Evolutionary conservation across 1,139 yeast genomes (phyloP).

Genomic region (Lodderomyces margitis): DNA sequence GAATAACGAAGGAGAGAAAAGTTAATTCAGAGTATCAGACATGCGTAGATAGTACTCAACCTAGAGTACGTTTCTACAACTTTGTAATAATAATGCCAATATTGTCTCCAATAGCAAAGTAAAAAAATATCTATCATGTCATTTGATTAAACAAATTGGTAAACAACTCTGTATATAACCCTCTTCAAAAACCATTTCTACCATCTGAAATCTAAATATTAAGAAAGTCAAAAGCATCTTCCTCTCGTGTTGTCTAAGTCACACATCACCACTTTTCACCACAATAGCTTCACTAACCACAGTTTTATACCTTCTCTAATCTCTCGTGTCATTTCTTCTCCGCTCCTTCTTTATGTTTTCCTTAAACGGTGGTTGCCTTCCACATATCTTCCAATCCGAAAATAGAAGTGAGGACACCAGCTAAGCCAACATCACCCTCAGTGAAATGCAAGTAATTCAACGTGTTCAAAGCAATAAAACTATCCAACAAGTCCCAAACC

Average conservation of each 20-base stretch:
- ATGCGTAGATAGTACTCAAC: no score
- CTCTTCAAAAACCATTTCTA: background rate
- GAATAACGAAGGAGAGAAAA: background rate
- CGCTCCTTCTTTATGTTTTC: no score
- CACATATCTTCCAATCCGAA: constrained; percentile 78
- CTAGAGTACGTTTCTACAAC: no score
- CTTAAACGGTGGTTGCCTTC: constrained; percentile 24
- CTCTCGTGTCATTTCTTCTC: no score
- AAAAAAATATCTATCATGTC: background rate
- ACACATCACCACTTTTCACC: background rate
- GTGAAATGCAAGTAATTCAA: constrained; percentile 59
- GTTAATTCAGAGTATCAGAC: no score
- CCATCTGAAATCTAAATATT: background rate
- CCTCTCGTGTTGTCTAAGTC: no score
- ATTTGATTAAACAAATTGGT: background rate
- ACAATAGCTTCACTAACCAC: background rate
- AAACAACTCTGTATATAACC: background rate
- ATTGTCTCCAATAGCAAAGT: no score
- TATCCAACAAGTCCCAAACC: constrained; percentile 77
- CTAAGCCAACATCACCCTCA: constrained; percentile 82
- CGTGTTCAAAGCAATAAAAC: constrained; percentile 71
- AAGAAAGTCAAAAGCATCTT: background rate
- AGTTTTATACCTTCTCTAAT: no score
- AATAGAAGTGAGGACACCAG: constrained; percentile 79
- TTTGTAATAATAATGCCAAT: background rate